Conservation (phyloP, 345 rosid genomes). For the Trapa bicornis region DNA sequence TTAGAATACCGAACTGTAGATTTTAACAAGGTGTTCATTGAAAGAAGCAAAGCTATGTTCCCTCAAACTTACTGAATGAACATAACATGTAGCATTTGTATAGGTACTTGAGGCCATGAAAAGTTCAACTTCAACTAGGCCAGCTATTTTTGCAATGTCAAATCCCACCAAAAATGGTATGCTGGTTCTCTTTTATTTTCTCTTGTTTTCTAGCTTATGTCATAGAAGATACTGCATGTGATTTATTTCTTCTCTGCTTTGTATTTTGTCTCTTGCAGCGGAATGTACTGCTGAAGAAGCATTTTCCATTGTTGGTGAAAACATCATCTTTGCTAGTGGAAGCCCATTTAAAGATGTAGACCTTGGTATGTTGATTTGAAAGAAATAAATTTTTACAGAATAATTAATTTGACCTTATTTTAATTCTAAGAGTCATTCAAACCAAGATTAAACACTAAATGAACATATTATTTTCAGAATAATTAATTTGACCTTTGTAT, state of each 20-base stretch:
- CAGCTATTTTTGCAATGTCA: conserved; percentile 98
- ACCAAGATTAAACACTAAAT: no score
- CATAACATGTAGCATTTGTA: not conserved
- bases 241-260: not conserved
- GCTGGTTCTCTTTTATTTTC: not conserved
- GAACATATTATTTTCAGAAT: no score
- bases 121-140: conserved; percentile 87
- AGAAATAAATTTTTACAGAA: not conserved
- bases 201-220: not conserved
- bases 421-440: not conserved
- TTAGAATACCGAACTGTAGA: not conserved
- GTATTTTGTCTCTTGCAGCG: conserved; percentile 29
- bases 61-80: not conserved
- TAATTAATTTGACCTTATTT: not conserved
- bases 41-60: not conserved
- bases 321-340: conserved; percentile 88
- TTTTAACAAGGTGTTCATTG: not conserved
- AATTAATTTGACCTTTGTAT: not conserved
- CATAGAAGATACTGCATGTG: not conserved
- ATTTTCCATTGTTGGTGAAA: conserved; percentile 82
- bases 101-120: conserved; percentile 94
- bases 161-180: conserved; percentile 91
- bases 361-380: conserved; percentile 45
- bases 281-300: conserved; percentile 97
- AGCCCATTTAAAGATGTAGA: conserved; percentile 86